Base-by-base conservation (phyloP, 805 yeast species). In the Starmerella davenportii region DNA sequence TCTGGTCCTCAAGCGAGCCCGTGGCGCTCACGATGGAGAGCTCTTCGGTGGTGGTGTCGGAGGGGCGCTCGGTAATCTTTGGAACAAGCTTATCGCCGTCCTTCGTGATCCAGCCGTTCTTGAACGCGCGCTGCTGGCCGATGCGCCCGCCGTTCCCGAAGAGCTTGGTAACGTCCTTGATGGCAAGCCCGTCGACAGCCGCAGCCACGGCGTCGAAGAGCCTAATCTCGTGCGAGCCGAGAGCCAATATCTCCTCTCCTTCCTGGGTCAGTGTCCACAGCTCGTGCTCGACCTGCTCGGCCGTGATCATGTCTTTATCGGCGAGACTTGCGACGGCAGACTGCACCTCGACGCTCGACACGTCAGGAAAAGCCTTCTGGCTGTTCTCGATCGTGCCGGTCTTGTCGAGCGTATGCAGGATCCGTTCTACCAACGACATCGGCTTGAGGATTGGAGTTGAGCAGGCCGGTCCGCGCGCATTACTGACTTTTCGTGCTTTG, bases 51-150 rank as follows among this genome's bases (percentile, higher is more conserved):
- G 77, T 78, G 14, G 85, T 79, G 35, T 63, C 65, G 59, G 81
- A 94, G 9, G 58, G 61, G 28, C 84, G 82, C 39, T 66, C 58
- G 14, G 56, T 50, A 4, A 55, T 59, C 30, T 62, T 63, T 24
- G 76, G 65, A 37, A 80, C 70, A 50, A 87, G 69, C 52, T 68
- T 73, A 50, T 79, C 93, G 41, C 87, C 92, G 42, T 77, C 79
- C 58, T 92, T 90, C 46, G 70, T 63, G 52, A 90, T 76, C 99
- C 99, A 90, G 31, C 93, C 92, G 59, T 85, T 85, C 61, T 84
- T 87, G 70, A 90, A 92, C 15, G 96, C 99, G 53, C 85, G 76
- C 50, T 93, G 93, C 64, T 90, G 98, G 46, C 98, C 99, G 47
- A 87, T 69, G 51, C 76, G 76, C 45, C 95, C 96, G 43, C 73